Percentiles rank a stretch among this genome's conserved stretches.
Evolutionary conservation across 768 basidiomycete species (phyloP).

Genomic region (Neoboletus magnificus): DNA sequence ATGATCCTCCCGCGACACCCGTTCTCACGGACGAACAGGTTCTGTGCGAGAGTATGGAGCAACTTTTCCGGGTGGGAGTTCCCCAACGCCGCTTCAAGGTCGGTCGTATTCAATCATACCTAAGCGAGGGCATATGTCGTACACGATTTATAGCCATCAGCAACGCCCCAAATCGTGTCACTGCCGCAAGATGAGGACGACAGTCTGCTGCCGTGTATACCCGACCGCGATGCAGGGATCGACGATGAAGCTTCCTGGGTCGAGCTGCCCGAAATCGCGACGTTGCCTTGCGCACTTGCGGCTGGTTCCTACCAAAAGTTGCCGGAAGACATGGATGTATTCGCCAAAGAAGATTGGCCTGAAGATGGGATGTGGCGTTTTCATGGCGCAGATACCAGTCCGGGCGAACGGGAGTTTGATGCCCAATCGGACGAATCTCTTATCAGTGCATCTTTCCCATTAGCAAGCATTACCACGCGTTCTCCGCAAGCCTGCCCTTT

Average conservation of each 20-base stretch:
- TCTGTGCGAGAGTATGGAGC: slow-evolving; percentile 42
- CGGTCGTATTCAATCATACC: slow-evolving; percentile 12
- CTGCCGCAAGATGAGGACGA: slow-evolving; percentile 22
- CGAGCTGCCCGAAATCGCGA: slow-evolving; percentile 13
- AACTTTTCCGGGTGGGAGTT: slow-evolving; percentile 41
- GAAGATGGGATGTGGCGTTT: slow-evolving; percentile 15
- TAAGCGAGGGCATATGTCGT: not conserved
- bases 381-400: slow-evolving; percentile 3
- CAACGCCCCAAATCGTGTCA: slow-evolving; percentile 5
- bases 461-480: slow-evolving; percentile 18
- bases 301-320: not conserved
- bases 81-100: slow-evolving; percentile 49
- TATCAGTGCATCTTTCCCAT: slow-evolving; percentile 20
- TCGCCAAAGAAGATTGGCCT: slow-evolving; percentile 12
- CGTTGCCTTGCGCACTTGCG: not conserved
- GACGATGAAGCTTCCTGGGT: slow-evolving; percentile 12
- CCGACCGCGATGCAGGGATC: slow-evolving; percentile 1
- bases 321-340: slow-evolving; percentile 17
- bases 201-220: slow-evolving; percentile 14
- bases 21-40: slow-evolving; percentile 35
- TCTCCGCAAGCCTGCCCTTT: slow-evolving; percentile 6
- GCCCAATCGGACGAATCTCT: slow-evolving; percentile 23
- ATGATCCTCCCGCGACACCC: not conserved
- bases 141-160: slow-evolving; percentile 16
- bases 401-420: slow-evolving; percentile 4